These are phyloP conservation scores for Picochlorum sp. DNA, from an alignment of 139 green algal genomes.

Conservation along the genomic window DNA sequence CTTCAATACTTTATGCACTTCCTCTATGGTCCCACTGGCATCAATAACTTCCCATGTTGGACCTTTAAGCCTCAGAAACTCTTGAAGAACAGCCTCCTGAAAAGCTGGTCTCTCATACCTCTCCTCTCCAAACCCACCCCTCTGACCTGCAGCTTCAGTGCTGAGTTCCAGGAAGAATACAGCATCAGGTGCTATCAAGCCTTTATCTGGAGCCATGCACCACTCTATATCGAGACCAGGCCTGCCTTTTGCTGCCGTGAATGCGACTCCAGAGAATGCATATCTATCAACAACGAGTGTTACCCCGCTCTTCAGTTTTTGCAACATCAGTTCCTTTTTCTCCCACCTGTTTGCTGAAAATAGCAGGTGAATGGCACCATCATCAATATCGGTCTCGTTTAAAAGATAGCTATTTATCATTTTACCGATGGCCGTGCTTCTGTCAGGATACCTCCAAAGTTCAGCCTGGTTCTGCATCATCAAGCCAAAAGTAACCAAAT, in stretches of 20 bases:
- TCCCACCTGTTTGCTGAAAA: slow-evolving; percentile 93
- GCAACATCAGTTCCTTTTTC: slow-evolving; percentile 58
- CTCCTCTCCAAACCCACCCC: slow-evolving; percentile 81
- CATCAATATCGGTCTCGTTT: slow-evolving; percentile 50
- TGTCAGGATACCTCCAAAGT: slow-evolving; percentile 86
- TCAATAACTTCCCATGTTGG: slow-evolving; percentile 3
- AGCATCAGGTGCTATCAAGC: slow-evolving; percentile 73
- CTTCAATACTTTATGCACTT: slow-evolving; percentile 14
- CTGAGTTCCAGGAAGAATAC: slow-evolving; percentile 69
- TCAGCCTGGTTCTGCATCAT: slow-evolving; percentile 41
- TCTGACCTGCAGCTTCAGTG: slow-evolving; percentile 31
- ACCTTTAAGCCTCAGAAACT: slow-evolving; percentile 1
- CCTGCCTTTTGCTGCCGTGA: slow-evolving; percentile 74
- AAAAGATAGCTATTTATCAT: slow-evolving; percentile 84
- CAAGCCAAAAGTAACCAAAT: too few species aligned
- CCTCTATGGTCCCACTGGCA: slow-evolving; percentile 8
- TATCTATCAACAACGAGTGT: slow-evolving; percentile 94
- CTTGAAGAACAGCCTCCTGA: slow-evolving; percentile 35
- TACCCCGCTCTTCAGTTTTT: slow-evolving; percentile 48
- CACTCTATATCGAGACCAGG: slow-evolving; percentile 55
- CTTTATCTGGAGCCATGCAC: slow-evolving; percentile 60
- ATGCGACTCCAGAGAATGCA: slow-evolving; percentile 80
- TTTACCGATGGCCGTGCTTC: slow-evolving; percentile 65
- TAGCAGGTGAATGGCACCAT: slow-evolving; percentile 75
- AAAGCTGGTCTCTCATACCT: slow-evolving; percentile 72